Base-by-base conservation (phyloP, 2,329 filamentous ascomycete species). In the Septoria petroselini region DNA sequence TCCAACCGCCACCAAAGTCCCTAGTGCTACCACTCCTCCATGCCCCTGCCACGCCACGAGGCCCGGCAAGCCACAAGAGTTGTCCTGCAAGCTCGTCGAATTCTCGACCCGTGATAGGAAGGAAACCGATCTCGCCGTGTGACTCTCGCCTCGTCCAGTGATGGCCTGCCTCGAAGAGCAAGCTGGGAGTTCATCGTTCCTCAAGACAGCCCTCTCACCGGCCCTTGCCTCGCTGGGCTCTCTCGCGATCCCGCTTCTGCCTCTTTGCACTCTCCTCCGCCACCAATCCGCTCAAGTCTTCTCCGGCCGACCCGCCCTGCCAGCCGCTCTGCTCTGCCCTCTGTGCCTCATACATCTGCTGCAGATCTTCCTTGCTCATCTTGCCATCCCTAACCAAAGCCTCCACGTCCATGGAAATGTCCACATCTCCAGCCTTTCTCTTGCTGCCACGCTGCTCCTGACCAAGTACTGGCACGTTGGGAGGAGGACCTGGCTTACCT, bases 261-360 rank as follows among this genome's bases (percentile, higher is more conserved):
- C 90, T 81, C 79, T 97, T 97, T 58, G 89, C 80, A 65, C 84
- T 89, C 73, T 97, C 93, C 63, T 88, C 85, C 9, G 89, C 89
- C 73, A 98, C 96, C 88, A 98, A 94, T 64, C 95, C 88, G 62
- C 85, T 91, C 49, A 98, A 71, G 66, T 96, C 91, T 61, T 97
- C 91, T 67, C 95, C 88, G 70, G 85, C 85, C 50, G 50, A 54
- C 27, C 57, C 57, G 17, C 84, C 83, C 14, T 83, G 82, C 66
- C 86, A 85, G 57, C 84, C 79, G 45, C 69, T 64, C 70, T 81
- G 66, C 75, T 85, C 76, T 63, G 81, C 77, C 62, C 79, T 78
- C 67, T 82, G 75, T 27, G 76, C 82, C 51, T 97, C 91, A 64
- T 94, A 98, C 65, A 85, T 80, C 63, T 80, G 83, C 68, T 80